Evolutionary conservation across 495 filamentous ascomycete genomes (phyloP), one percentile per base, ranked within the genome.

Genomic region (Diplogelasinospora grovesii): DNA sequence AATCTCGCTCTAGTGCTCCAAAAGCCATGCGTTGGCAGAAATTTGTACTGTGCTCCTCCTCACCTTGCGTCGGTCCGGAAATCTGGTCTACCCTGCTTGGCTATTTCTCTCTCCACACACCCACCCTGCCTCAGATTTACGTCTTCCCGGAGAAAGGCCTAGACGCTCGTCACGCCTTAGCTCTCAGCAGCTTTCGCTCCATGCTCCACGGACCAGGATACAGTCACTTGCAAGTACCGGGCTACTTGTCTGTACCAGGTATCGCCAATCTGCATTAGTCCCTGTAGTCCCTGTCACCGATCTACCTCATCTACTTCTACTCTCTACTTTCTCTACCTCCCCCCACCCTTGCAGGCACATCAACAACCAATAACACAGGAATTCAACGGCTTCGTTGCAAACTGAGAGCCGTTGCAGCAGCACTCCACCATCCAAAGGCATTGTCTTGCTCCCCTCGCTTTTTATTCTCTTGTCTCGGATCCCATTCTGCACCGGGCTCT

Each of bases 1-100:
- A 32, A 43, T n/a, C n/a, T n/a, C n/a, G 22, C 27, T 42, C 46
- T 29, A 31, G 46, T 45, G 40, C 22, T 48, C 47, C 51, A 51
- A 48, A 50, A n/a, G n/a, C 48, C 46, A 43, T 49, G 49, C 39
- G 50, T 36, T 59, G 55, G 46, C 52, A 53, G 15, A 20, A n/a
- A 15, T 32, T 37, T 36, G 34, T 30, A 23, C n/a, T 39, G 9
- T 20, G 37, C 25, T 38, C 26, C 7, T 13, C 41, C 25, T 41
- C 27, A 42, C 43, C 38, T 50, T 52, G 45, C 33, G 45, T 39
- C 51, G 36, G 32, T 21, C 32, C 21, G 25, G 18, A 21, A 21
- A 16, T 19, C 21, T 36, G 15, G 28, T 30, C 23, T 36, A 18
- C 16, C 7, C 11, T n/a, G 2, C 33, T 19, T 22, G 10, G 29